Conservation (phyloP, 2,329 filamentous ascomycete species). For the Cladophialophora immunda region DNA sequence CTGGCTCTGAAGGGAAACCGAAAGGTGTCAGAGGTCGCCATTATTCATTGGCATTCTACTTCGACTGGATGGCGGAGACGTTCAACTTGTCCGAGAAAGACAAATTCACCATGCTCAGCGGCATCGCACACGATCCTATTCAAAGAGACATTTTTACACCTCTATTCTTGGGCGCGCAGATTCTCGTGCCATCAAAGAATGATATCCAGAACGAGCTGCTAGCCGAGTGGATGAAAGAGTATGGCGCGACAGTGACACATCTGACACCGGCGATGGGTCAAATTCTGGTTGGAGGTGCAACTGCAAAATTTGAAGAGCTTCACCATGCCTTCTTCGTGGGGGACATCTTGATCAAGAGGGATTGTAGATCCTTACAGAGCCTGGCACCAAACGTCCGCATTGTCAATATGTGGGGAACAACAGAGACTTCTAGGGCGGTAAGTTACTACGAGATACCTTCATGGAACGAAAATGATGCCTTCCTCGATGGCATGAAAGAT, state of each 20-base stretch:
- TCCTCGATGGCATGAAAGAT: slow-evolving; percentile 72
- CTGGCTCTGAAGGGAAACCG: slow-evolving; percentile 77
- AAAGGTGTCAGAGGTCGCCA: slow-evolving; percentile 91
- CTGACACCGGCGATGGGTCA: slow-evolving; percentile 97
- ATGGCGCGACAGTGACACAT: slow-evolving; percentile 80
- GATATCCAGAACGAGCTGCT: slow-evolving; percentile 87
- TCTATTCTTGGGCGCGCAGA: slow-evolving; percentile 80
- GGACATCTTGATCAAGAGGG: slow-evolving; percentile 84
- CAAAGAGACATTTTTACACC: slow-evolving; percentile 85
- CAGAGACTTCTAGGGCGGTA: slow-evolving; percentile 82
- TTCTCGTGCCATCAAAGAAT: slow-evolving; percentile 81
- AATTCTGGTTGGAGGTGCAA: slow-evolving; percentile 86
- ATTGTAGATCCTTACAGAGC: slow-evolving; percentile 78
- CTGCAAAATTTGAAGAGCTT: slow-evolving; percentile 78
- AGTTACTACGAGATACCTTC: slow-evolving; percentile 83
- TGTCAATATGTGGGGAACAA: slow-evolving; percentile 88
- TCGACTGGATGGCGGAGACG: slow-evolving; percentile 88
- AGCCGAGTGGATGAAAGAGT: slow-evolving; percentile 85
- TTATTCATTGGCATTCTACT: slow-evolving; percentile 85
- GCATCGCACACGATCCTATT: slow-evolving; percentile 74
- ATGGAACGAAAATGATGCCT: slow-evolving; percentile 68
- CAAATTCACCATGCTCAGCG: slow-evolving; percentile 82
- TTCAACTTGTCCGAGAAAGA: slow-evolving; percentile 78
- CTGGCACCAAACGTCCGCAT: slow-evolving; percentile 79
- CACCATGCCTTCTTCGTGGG: slow-evolving; percentile 88